phyloP scores from a whole-genome alignment of 495 filamentous ascomycete species.

The Xeromyces bisporus region DNA sequence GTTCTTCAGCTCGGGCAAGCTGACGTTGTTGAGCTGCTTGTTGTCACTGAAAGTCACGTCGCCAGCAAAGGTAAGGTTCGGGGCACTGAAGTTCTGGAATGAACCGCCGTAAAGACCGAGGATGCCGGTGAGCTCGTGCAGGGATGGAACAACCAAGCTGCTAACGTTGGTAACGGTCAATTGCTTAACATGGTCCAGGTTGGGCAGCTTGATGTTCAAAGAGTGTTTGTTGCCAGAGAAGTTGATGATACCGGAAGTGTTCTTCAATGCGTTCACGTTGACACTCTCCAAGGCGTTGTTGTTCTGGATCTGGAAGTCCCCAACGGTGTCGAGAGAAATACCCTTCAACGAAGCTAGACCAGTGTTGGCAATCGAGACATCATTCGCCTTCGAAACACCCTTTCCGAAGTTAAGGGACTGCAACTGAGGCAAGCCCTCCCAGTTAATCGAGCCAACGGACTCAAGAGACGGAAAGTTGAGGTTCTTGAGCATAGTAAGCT shows the following conservation, averaged over 20 bases:
- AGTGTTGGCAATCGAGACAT: slow-evolving; percentile 68
- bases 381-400: slow-evolving; percentile 44
- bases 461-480: slow-evolving; percentile 47
- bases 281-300: slow-evolving; percentile 54
- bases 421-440: slow-evolving; percentile 56
- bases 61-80: slow-evolving; percentile 65
- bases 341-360: slow-evolving; percentile 54
- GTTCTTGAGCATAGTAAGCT: slow-evolving; percentile 45
- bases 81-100: slow-evolving; percentile 47
- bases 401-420: slow-evolving; percentile 45
- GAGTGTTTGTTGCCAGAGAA: slow-evolving; percentile 39
- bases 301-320: slow-evolving; percentile 60
- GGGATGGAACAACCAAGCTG: slow-evolving; percentile 55
- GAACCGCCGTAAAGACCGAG: slow-evolving; percentile 71
- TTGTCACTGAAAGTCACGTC: slow-evolving; percentile 73
- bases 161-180: slow-evolving; percentile 80
- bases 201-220: slow-evolving; percentile 57
- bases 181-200: slow-evolving; percentile 61
- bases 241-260: slow-evolving; percentile 42
- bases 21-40: slow-evolving; percentile 55
- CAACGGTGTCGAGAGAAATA: slow-evolving; percentile 51
- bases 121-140: slow-evolving; percentile 57
- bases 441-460: slow-evolving; percentile 46
- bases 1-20: slow-evolving; percentile 45
- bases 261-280: slow-evolving; percentile 50